phyloP scores from a whole-genome alignment of 805 yeast species.

The Hanseniaspora pseudoguilliermondii region DNA sequence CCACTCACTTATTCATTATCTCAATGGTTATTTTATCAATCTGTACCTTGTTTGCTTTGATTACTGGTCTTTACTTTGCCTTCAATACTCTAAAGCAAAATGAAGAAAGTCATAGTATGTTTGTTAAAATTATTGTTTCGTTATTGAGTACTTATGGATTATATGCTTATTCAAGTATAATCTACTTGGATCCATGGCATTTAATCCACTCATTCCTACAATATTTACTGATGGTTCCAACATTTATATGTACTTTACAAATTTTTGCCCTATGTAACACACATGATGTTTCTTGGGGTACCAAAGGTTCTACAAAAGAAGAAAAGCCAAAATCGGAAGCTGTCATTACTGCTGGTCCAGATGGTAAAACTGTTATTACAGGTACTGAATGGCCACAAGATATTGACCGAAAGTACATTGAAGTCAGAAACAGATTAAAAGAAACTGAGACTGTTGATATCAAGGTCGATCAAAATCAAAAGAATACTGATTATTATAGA shows the following conservation, averaged over 20 bases:
- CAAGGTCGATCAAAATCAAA: conserved; percentile 23
- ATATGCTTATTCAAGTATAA: conserved; percentile 64
- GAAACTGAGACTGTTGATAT: conserved; percentile 25
- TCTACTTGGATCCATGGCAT: conserved; percentile 96
- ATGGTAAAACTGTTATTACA: conserved; percentile 74
- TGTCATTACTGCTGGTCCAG: conserved; percentile 63
- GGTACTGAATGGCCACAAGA: conserved; percentile 33
- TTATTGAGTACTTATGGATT: conserved; percentile 84
- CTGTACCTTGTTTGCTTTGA: conserved; percentile 69
- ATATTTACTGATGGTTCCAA: conserved; percentile 79
- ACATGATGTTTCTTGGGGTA: conserved; percentile 98
- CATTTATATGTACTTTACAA: conserved; percentile 83
- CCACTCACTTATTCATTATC: conserved; percentile 59
- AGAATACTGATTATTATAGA: conserved; percentile 74
- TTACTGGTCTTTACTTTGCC: conserved; percentile 74
- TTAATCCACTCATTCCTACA: conserved; percentile 75
- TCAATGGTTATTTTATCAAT: conserved; percentile 61
- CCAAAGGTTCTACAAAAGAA: conserved; percentile 80
- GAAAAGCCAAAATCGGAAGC: conserved; percentile 66
- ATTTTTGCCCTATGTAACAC: conserved; percentile 96
- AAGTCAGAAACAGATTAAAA: conserved; percentile 28
- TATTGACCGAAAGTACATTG: conserved; percentile 28
- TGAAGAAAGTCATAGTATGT: conserved; percentile 34
- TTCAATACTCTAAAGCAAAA: conserved; percentile 36
- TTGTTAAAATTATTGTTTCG: conserved; percentile 71